These are phyloP conservation scores for Rhypophila decipiens DNA, from an alignment of 495 filamentous ascomycete species.

Conservation along the genomic window DNA sequence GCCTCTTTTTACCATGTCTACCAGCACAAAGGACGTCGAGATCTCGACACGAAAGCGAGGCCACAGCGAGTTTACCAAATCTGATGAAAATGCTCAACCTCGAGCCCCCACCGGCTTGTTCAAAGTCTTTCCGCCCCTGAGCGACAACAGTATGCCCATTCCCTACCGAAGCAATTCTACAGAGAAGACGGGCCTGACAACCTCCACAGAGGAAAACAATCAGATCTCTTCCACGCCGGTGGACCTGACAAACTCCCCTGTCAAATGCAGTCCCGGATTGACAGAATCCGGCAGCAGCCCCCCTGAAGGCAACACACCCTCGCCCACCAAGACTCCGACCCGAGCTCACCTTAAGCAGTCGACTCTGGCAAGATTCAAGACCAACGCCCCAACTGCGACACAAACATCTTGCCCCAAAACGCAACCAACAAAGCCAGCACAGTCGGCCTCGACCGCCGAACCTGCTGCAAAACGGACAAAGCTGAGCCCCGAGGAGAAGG, in stretches of 20 bases:
- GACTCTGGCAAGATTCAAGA: neutral
- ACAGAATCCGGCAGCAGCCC: slow-evolving; percentile 32
- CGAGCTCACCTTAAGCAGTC: neutral
- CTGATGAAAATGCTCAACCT: too few species aligned
- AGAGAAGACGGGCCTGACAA: too few species aligned
- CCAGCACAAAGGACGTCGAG: slow-evolving; percentile 29
- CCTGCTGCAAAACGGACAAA: slow-evolving; percentile 45
- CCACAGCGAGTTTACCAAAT: slow-evolving; percentile 29
- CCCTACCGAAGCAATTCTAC: too few species aligned
- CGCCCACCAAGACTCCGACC: slow-evolving; percentile 21
- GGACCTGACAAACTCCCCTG: slow-evolving; percentile 16
- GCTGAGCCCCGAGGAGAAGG: slow-evolving; percentile 47
- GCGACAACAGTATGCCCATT: too few species aligned
- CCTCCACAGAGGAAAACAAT: slow-evolving; percentile 22
- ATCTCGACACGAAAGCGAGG: slow-evolving; percentile 25
- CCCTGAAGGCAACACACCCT: slow-evolving; percentile 18
- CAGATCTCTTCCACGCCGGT: neutral
- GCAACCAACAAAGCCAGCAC: neutral
- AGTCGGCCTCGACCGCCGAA: slow-evolving; percentile 8
- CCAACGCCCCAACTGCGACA: too few species aligned
- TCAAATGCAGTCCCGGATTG: slow-evolving; percentile 23
- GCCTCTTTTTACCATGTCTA: slow-evolving; percentile 33
- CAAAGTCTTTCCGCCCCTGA: too few species aligned
- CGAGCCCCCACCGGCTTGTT: too few species aligned
- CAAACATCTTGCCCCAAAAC: neutral